Evolutionary conservation across 345 rosid species (phyloP).

Genomic region (Reutealis trisperma): DNA sequence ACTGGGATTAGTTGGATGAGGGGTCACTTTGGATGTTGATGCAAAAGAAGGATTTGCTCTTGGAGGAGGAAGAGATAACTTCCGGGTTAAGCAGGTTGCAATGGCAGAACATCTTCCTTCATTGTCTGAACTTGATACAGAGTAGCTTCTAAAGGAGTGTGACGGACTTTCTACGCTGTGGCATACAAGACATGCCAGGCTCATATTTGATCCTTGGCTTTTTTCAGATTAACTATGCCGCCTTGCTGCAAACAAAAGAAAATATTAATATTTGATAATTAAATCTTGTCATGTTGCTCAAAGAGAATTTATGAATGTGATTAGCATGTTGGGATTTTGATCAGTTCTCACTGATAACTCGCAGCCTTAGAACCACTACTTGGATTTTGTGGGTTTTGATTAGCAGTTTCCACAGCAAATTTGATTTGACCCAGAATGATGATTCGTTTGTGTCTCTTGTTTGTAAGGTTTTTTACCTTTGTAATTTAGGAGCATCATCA

Average conservation of each 20-base stretch:
- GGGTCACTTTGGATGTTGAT: slow-evolving; percentile 84
- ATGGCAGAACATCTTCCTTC: slow-evolving; percentile 84
- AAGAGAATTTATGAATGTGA: background rate
- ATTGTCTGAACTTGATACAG: slow-evolving; percentile 86
- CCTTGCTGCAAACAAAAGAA: slow-evolving; percentile 2
- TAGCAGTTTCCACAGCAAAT: background rate
- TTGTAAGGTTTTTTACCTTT: background rate
- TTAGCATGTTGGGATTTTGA: background rate
- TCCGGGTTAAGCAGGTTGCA: slow-evolving; percentile 70
- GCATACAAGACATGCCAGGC: slow-evolving; percentile 90
- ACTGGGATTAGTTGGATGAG: slow-evolving; percentile 59
- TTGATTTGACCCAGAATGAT: background rate
- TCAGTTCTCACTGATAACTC: background rate
- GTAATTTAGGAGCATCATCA: background rate
- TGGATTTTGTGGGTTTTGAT: no score
- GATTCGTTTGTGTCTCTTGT: background rate
- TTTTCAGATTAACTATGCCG: slow-evolving; percentile 5
- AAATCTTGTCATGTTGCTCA: background rate
- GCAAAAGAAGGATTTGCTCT: slow-evolving; percentile 38
- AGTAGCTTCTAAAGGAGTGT: slow-evolving; percentile 92
- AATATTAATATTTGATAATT: background rate
- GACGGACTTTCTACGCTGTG: slow-evolving; percentile 91
- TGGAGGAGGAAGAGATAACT: slow-evolving; percentile 60
- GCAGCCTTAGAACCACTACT: no score
- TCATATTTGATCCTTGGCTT: slow-evolving; percentile 43